Conservation (phyloP, 2,329 filamentous ascomycete species). For the Tolypocladium capitatum region DNA sequence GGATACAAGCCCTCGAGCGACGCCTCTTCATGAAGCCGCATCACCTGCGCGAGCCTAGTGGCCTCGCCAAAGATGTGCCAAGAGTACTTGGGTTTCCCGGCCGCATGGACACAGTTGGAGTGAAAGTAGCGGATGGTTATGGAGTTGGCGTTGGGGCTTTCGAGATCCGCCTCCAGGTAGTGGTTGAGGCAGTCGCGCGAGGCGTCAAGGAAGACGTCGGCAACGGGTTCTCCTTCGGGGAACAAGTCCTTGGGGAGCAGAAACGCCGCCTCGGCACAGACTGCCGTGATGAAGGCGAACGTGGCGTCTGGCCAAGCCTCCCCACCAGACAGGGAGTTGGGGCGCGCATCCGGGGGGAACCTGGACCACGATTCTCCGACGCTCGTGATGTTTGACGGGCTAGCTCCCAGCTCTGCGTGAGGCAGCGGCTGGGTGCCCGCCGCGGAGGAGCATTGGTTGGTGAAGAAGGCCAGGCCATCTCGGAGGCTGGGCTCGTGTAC, state of each 20-base stretch:
- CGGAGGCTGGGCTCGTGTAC: conserved; percentile 27
- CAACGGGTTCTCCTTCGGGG: conserved; percentile 21
- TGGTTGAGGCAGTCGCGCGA: conserved; percentile 23
- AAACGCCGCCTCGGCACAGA: conserved; percentile 28
- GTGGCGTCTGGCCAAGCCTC: conserved; percentile 20
- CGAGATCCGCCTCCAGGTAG: conserved; percentile 27
- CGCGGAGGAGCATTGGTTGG: conserved; percentile 3
- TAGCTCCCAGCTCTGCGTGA: not conserved
- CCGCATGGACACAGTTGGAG: conserved; percentile 29
- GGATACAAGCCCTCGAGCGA: conserved; percentile 20
- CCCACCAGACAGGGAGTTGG: not conserved
- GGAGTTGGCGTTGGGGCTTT: conserved; percentile 27
- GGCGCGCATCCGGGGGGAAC: not conserved
- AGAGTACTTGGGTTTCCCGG: conserved; percentile 27
- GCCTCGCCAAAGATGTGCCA: conserved; percentile 33
- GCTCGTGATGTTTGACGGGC: not conserved
- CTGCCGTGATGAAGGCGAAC: conserved; percentile 29
- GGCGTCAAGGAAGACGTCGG: conserved; percentile 23
- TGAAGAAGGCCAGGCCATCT: conserved; percentile 20
- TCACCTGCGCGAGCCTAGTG: conserved; percentile 25
- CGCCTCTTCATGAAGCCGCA: conserved; percentile 27
- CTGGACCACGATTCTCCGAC: conserved; percentile 2
- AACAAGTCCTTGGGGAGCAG: conserved; percentile 25
- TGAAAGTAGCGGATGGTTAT: conserved; percentile 30
- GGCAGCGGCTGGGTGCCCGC: not conserved